phyloP scores from a whole-genome alignment of 192 early-diverging fungal genomes.

The Backusella tarrabulga region DNA sequence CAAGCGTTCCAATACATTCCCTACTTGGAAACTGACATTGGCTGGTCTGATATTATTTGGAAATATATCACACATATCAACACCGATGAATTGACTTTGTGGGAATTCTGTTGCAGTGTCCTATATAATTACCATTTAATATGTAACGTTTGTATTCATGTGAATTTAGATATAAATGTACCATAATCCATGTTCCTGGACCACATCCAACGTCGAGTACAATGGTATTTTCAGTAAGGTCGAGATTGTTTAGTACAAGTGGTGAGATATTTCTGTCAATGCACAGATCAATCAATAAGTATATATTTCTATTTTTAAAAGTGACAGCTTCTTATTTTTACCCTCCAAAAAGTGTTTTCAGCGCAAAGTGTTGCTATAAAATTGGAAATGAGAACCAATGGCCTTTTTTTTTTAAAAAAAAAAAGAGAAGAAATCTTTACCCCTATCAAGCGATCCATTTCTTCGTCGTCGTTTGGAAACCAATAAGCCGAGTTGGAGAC shows the following conservation, averaged over 20 bases:
- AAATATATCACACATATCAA: constrained; percentile 34
- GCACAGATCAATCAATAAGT: neutral
- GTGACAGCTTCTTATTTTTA: neutral
- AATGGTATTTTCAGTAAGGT: neutral
- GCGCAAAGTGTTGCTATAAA: constrained; percentile 32
- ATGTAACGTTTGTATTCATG: neutral
- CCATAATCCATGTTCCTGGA: constrained; percentile 36
- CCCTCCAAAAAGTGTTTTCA: constrained; percentile 25
- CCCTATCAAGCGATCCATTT: constrained; percentile 28
- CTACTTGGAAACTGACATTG: constrained; percentile 27
- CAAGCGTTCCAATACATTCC: constrained; percentile 29
- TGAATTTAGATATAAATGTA: constrained; percentile 8
- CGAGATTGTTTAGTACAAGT: neutral
- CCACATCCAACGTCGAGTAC: constrained; percentile 36
- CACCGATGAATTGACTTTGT: constrained; percentile 20
- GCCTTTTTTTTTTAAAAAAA: neutral
- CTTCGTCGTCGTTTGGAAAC: constrained; percentile 33
- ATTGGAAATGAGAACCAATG: neutral
- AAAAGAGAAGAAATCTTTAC: constrained; percentile 9
- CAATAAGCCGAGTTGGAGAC: constrained; percentile 20
- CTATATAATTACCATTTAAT: constrained; percentile 15
- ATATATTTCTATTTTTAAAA: no score
- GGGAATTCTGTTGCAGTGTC: constrained; percentile 29
- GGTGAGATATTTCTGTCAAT: neutral
- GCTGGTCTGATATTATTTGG: constrained; percentile 26